Conservation (phyloP, 2,329 filamentous ascomycete species). For the Cordyceps tenuipes region DNA sequence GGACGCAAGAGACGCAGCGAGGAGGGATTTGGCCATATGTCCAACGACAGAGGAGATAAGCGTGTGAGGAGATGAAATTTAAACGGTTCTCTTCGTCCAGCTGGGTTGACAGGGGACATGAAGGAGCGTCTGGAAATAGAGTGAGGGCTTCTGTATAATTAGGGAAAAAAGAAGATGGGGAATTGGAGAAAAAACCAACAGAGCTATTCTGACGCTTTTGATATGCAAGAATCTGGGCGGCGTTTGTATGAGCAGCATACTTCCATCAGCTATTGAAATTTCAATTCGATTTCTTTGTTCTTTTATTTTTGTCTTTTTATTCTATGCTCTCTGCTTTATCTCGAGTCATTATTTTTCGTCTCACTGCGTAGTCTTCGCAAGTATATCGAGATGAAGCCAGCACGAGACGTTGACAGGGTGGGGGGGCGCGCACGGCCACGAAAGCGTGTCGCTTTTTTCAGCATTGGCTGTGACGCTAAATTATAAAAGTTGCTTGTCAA, state of each 20-base stretch:
- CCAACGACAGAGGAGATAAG: conserved; percentile 42
- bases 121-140: background rate
- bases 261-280: background rate
- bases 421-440: too few species aligned
- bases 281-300: background rate
- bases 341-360: too few species aligned
- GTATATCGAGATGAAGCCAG: too few species aligned
- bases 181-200: background rate
- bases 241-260: background rate
- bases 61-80: conserved; percentile 38
- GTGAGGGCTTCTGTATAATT: background rate
- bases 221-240: conserved; percentile 7
- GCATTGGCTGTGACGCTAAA: too few species aligned
- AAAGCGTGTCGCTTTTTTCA: too few species aligned
- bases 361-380: too few species aligned
- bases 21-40: conserved; percentile 32
- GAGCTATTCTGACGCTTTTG: background rate
- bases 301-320: background rate
- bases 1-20: conserved; percentile 40
- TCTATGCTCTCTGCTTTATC: background rate
- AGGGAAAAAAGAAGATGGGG: background rate
- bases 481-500: too few species aligned
- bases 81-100: conserved; percentile 9
- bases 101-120: background rate
- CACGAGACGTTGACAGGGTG: too few species aligned